Evolutionary conservation across 495 filamentous ascomycete species (phyloP), one percentile per base, ranked within the genome.

Genomic region (Cetradonia linearis): DNA sequence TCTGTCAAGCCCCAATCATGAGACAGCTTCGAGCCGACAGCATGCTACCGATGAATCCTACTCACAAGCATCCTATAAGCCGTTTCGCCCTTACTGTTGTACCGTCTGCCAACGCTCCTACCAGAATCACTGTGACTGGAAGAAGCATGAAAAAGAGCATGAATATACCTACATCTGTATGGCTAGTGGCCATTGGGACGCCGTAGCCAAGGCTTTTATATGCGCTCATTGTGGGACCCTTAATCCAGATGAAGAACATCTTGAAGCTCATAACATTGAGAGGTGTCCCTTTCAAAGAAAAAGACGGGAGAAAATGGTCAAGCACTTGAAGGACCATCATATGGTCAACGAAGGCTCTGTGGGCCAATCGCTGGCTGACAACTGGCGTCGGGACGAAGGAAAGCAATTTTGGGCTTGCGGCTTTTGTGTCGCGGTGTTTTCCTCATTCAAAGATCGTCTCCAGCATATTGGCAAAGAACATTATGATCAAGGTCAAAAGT

Each of bases 111-210:
- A 25, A 27, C 47, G 30, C 0, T 59, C 57, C 6, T 59, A 59
- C 23, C 34, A 40, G 38, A 50, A 59, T 30, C 37, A 37, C 23
- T 25, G 20, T 0, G 49, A 42, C 52, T 59, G 57, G 57, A 59
- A 59, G 44, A 59, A 59, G 23, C 57, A 59, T 34, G 57, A 59
- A 30, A 59, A 52, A 20, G 57, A 50, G 8, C 57, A 59, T 38
- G 46, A 59, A 47, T 36, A 46, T 3, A 42, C 30, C 9, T 59
- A 34, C 34, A 16, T 50, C 40, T 59, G 57, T 18, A 27, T 37
- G 14, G 5, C 38, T 25, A 38, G 28, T 20, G 20, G 47, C 18
- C 14, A 9, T 10, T 31, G 31, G 56, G 25, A 50, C 14, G 18
- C 14, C 13, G 7, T 13, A 13, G 44, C 18, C 13, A 18, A n/a